These are phyloP conservation scores for Citrus medica DNA, from an alignment of 345 rosid species.

Conservation along the genomic window DNA sequence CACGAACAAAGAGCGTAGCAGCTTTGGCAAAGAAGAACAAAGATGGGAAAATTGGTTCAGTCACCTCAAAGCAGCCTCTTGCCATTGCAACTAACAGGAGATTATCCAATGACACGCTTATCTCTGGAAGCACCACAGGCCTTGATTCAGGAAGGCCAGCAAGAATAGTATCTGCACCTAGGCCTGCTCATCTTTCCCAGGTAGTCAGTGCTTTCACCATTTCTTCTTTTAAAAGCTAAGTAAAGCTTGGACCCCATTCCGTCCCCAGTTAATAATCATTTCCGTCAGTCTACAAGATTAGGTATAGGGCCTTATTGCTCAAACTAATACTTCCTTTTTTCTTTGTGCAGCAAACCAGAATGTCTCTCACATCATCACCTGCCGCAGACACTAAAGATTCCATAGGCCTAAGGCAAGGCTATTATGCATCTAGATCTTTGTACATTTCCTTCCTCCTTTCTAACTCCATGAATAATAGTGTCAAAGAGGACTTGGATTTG, in stretches of 20 bases:
- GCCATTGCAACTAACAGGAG: constrained; percentile 14
- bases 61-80: constrained; percentile 12
- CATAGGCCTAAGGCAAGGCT: background rate
- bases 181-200: background rate
- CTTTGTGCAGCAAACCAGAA: constrained; percentile 3
- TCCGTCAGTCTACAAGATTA: background rate
- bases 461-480: background rate
- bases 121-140: background rate
- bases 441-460: background rate
- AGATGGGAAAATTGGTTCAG: constrained; percentile 6
- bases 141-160: background rate
- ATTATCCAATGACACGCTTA: background rate
- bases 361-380: background rate
- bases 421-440: background rate
- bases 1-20: background rate
- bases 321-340: background rate
- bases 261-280: background rate
- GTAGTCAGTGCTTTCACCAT: background rate
- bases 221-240: background rate
- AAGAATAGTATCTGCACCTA: background rate
- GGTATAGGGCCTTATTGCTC: background rate
- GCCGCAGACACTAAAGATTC: background rate
- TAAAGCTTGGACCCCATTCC: background rate
- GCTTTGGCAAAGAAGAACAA: constrained; percentile 2
- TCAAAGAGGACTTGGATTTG: background rate